phyloP scores from a whole-genome alignment of 2,329 filamentous ascomycete genomes.

The Penicillium sp. region DNA sequence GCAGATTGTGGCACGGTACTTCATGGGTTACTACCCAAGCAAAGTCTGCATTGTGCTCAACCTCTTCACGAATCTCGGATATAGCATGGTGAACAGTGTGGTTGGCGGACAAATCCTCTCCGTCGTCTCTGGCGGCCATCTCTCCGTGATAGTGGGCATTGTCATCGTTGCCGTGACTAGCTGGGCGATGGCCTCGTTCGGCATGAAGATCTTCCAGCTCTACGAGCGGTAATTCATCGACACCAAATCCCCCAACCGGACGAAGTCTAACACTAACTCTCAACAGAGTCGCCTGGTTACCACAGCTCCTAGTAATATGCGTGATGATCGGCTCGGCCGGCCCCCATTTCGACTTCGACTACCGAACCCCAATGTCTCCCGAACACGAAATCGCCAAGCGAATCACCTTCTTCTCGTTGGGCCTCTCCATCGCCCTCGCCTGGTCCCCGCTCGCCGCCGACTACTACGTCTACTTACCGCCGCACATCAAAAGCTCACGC shows the following conservation, averaged over 20 bases:
- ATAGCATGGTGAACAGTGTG: conserved; percentile 43
- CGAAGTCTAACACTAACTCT: background rate
- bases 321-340: conserved; percentile 42
- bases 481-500: conserved; percentile 34
- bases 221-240: conserved; percentile 40
- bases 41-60: conserved; percentile 42
- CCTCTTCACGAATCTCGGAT: conserved; percentile 44
- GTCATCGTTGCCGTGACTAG: conserved; percentile 37
- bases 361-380: conserved; percentile 27
- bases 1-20: conserved; percentile 42
- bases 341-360: conserved; percentile 35
- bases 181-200: conserved; percentile 39
- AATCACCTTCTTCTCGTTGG: conserved; percentile 38
- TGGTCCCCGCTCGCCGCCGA: conserved; percentile 40
- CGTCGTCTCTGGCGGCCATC: conserved; percentile 36
- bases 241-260: background rate
- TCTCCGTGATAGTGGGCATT: conserved; percentile 41
- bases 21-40: conserved; percentile 45
- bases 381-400: conserved; percentile 36
- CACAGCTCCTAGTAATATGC: conserved; percentile 42
- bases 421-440: conserved; percentile 35
- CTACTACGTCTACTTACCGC: conserved; percentile 46
- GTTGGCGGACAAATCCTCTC: conserved; percentile 47
- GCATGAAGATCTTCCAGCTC: conserved; percentile 42
- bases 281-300: conserved; percentile 39